Percentiles rank a stretch among this genome's conserved stretches.
Evolutionary conservation across 768 basidiomycete genomes (phyloP).

Genomic region (Rhizopogon salebrosus): DNA sequence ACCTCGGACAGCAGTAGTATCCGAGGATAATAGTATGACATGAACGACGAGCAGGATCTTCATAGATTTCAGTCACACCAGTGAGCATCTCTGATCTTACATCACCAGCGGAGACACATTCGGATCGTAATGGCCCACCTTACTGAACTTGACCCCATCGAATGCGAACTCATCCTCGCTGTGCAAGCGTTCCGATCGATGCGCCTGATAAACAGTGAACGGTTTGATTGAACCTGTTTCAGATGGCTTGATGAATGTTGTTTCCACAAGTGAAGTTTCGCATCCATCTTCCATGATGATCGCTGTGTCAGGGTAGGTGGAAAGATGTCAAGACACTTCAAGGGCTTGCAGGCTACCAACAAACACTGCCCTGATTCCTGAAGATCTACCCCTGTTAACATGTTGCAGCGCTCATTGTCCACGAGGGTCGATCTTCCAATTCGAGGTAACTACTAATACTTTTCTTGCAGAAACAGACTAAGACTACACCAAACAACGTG

Average conservation of each 20-base stretch:
- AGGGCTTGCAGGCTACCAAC: background rate
- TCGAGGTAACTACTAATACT: slow-evolving; percentile 4
- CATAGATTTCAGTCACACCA: background rate
- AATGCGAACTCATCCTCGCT: slow-evolving; percentile 39
- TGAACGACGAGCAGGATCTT: slow-evolving; percentile 51
- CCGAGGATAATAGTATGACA: slow-evolving; percentile 20
- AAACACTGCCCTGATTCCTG: background rate
- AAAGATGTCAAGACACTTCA: background rate
- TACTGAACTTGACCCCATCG: slow-evolving; percentile 36
- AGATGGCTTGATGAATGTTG: slow-evolving; percentile 1
- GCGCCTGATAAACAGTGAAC: slow-evolving; percentile 51
- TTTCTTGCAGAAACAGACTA: background rate
- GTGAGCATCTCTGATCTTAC: background rate
- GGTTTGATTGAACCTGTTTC: slow-evolving; percentile 32
- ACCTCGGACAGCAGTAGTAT: background rate
- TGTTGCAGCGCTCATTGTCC: background rate
- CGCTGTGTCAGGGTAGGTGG: background rate
- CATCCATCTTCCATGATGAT: slow-evolving; percentile 8
- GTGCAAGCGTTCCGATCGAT: slow-evolving; percentile 36
- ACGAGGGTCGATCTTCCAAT: background rate
- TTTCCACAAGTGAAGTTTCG: slow-evolving; percentile 4
- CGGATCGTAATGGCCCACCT: slow-evolving; percentile 21
- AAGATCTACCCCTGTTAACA: background rate
- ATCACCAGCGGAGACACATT: background rate
- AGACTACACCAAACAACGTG: background rate